Base-by-base conservation (phyloP, 2,329 filamentous ascomycete species). In the Chaetomiaceae sp. region DNA sequence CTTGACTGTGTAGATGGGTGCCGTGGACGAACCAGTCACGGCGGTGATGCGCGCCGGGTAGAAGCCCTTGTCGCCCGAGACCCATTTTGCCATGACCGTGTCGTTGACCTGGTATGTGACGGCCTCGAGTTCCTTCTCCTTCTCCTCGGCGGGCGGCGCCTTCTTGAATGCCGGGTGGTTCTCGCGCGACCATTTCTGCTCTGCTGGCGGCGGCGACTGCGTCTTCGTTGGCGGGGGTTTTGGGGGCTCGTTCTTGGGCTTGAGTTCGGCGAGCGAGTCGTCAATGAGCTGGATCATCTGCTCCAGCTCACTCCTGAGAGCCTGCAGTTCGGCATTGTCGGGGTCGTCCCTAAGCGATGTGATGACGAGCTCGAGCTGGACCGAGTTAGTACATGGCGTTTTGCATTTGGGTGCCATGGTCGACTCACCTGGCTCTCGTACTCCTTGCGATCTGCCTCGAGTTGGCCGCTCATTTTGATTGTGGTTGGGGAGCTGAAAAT, bases 21-120 rank as follows among this genome's bases (percentile, higher is more conserved):
- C 88, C 39, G 84, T 88, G n/a, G 87, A 85, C 8, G 91, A 96
- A 54, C 94, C 94, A 20, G 92, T 96, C 64, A 96, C 91, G 48
- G 88, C 91, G 47, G 90, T 92, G 70, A 99, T 95, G 65, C 89
- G 86, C 38, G 91, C 94, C 42, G 90, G 87, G 73, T 97, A 97
- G 73, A 91, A 96, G 22, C 82, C 81, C 66, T 88, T 90, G 71
- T 99, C 94, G 51, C 90, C 91, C 9, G 89, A 88, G 43, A 87
- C 75, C 89, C 91, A 99, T 71, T 92, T 91, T 43, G 92, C 94
- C 70, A 94, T 78, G 50, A 96, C 88, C 29, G 78, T 88, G 65
- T 99, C 94, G 68, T 96, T 96, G 60, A 96, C 89, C 53, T 87
- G 82, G 72, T 91, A 96, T 9, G 78, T 78, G 3, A 78, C 75